These are phyloP conservation scores for Paecilomyces dactylethromorphus DNA, from an alignment of 2,329 filamentous ascomycete genomes.

Conservation along the genomic window DNA sequence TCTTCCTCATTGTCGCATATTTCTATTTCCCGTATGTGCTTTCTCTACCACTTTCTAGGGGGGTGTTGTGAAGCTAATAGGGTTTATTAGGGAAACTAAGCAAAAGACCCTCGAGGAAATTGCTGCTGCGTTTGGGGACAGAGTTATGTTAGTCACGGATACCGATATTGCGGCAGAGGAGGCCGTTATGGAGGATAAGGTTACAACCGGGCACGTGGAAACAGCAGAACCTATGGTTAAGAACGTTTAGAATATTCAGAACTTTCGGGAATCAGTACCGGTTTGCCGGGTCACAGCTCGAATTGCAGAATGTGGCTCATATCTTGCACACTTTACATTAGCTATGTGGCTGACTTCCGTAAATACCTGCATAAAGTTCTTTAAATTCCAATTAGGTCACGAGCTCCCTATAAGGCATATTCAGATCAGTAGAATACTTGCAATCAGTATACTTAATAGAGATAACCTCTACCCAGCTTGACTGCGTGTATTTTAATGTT, in stretches of 20 bases:
- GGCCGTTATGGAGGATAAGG: constrained; percentile 7
- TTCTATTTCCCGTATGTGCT: constrained; percentile 47
- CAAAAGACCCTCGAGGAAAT: constrained; percentile 45
- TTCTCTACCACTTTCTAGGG: background rate
- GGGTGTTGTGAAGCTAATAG: constrained; percentile 2
- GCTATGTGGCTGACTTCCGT: background rate
- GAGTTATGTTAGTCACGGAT: constrained; percentile 26
- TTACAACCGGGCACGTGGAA: background rate
- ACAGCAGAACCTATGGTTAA: background rate
- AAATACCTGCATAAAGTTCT: background rate
- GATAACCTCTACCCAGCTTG: no score
- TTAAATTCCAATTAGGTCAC: background rate
- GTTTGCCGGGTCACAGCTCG: background rate
- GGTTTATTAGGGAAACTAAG: constrained; percentile 37
- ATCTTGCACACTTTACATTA: background rate
- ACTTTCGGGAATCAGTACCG: background rate
- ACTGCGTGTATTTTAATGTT: no score
- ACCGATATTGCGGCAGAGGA: constrained; percentile 7
- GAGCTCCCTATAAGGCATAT: background rate
- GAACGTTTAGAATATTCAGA: background rate
- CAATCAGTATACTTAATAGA: no score
- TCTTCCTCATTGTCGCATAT: constrained; percentile 48
- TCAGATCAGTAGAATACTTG: background rate
- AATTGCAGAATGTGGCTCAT: background rate
- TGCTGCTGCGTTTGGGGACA: constrained; percentile 43